phyloP scores from a whole-genome alignment of 2,329 filamentous ascomycete genomes.

The Akanthomyces uredinophilus region DNA sequence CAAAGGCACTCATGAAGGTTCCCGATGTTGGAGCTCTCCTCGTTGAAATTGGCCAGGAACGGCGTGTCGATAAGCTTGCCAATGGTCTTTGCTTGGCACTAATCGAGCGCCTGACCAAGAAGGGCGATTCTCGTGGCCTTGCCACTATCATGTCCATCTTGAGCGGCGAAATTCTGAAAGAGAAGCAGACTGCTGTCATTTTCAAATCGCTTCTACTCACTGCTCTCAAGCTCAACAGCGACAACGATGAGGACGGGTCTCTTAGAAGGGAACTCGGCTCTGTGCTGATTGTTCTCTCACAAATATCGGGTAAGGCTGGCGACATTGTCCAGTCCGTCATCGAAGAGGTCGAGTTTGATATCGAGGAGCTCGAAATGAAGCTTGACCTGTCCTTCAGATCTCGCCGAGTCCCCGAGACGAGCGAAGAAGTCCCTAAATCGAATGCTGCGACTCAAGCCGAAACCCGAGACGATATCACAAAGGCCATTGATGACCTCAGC shows the following conservation, averaged over 20 bases:
- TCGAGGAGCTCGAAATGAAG: slow-evolving; percentile 69
- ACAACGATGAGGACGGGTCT: slow-evolving; percentile 48
- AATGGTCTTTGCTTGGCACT: slow-evolving; percentile 66
- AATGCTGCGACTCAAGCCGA: slow-evolving; percentile 23
- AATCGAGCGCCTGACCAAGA: slow-evolving; percentile 56
- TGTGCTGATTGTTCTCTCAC: slow-evolving; percentile 61
- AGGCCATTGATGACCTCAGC: slow-evolving; percentile 35
- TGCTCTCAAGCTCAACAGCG: slow-evolving; percentile 52
- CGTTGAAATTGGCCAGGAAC: slow-evolving; percentile 56
- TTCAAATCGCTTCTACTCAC: slow-evolving; percentile 61
- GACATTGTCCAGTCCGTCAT: slow-evolving; percentile 63
- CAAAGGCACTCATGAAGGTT: slow-evolving; percentile 63
- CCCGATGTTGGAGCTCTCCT: slow-evolving; percentile 56
- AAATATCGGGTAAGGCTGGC: slow-evolving; percentile 52
- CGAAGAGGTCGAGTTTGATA: slow-evolving; percentile 62
- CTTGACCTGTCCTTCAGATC: slow-evolving; percentile 65
- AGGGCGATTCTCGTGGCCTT: slow-evolving; percentile 52
- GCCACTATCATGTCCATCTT: slow-evolving; percentile 58
- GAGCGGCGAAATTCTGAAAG: slow-evolving; percentile 53
- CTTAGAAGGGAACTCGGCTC: slow-evolving; percentile 61
- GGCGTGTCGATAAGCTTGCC: slow-evolving; percentile 64
- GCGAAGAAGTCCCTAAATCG: slow-evolving; percentile 41
- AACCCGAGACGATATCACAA: slow-evolving; percentile 34
- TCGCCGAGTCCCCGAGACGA: slow-evolving; percentile 42
- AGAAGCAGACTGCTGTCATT: slow-evolving; percentile 58